Evolutionary conservation across 2,329 filamentous ascomycete genomes (phyloP).

Genomic region (Neopestalotiopsis sp.): DNA sequence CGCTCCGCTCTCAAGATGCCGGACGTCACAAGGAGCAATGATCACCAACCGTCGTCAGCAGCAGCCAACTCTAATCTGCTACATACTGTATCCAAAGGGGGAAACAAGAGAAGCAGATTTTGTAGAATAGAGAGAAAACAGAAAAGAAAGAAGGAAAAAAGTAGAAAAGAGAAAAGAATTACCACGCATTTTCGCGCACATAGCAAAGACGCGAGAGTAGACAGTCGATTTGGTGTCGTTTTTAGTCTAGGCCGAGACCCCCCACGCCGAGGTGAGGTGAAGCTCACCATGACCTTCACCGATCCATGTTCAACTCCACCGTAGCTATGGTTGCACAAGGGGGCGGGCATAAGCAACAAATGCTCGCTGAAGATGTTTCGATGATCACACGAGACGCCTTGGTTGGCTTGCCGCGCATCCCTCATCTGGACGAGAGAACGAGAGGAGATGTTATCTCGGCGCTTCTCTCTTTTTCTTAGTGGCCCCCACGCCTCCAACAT

Average conservation of each 20-base stretch:
- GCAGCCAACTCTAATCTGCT: no score
- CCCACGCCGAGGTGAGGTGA: slow-evolving; percentile 1
- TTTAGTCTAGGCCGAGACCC: neutral
- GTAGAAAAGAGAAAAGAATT: neutral
- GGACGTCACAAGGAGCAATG: no score
- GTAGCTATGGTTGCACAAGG: neutral
- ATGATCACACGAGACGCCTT: neutral
- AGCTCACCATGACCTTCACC: slow-evolving; percentile 2
- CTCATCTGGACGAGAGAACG: neutral
- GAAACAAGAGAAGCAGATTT: neutral
- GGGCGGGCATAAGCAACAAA: neutral
- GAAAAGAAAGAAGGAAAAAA: neutral
- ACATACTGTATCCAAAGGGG: no score
- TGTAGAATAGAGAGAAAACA: neutral
- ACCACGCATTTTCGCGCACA: neutral
- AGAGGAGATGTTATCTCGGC: slow-evolving; percentile 6
- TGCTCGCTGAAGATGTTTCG: neutral
- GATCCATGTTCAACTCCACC: neutral
- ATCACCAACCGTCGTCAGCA: no score
- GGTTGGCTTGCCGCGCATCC: neutral
- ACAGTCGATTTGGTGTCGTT: neutral
- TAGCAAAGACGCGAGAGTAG: neutral
- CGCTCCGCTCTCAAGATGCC: no score
- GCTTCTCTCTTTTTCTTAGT: slow-evolving; percentile 7
- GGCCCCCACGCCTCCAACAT: slow-evolving; percentile 11